Base-by-base conservation (phyloP, 306 rosid genomes). In the Canavalia gladiata region DNA sequence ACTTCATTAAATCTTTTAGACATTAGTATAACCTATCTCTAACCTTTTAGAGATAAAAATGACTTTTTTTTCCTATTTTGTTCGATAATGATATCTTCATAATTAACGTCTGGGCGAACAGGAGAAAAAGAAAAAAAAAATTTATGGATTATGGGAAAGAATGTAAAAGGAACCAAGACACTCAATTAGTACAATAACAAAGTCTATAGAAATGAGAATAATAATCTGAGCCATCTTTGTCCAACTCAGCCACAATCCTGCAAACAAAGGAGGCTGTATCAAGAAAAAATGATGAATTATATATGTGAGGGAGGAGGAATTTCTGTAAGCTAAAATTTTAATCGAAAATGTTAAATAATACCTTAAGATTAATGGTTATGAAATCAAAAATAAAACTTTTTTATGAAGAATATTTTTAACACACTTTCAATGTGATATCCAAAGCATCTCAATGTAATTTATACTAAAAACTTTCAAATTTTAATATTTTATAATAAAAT, bases 171-270 rank as follows among this genome's bases (percentile, higher is more conserved):
- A 46, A 31, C 29, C 7, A 5, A 37, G 47, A 5, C 7, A 54
- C 68, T 71, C 69, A 56, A 73, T 66, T 72, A 46, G 35, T 73
- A 25, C 33, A 67, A 8, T 4, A 47, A 64, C 71, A 74, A 72
- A 69, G 47, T 8, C 56, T 8, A 62, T 12, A 51, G 77, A 42
- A 55, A 52, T 71, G 64, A 57, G 75, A 62, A 75, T n/a, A 68
- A 50, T 33, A 42, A 42, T 56, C 34, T 77, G 39, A 28, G 64
- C 47, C 60, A 9, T 46, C 71, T 56, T 72, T 78, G 76, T 35
- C 58, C 75, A 64, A 46, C 35, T 72, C 56, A 77, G 45, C 34
- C 68, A 39, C 86, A 43, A 62, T 63, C 86, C 79, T 71, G 83
- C 70, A 33, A 77, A 71, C 41, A 54, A 65, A 56, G 29, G 37